phyloP scores from a whole-genome alignment of 2,329 filamentous ascomycete genomes.

The Alternaria gansuensis region DNA sequence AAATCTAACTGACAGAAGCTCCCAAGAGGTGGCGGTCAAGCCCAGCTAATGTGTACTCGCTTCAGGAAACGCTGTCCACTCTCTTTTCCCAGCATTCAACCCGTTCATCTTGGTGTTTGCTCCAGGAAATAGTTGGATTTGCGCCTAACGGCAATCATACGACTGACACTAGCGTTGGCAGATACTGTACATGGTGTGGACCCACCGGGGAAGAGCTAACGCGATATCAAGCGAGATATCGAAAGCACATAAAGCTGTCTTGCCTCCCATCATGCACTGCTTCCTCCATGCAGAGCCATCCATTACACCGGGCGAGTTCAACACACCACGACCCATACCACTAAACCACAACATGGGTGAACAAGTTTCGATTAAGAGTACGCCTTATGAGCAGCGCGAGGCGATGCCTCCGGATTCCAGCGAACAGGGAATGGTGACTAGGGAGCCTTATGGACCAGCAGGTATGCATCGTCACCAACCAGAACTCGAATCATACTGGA shows the following conservation, averaged over 20 bases:
- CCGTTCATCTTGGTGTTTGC: slow-evolving; percentile 1
- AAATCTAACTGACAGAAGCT: neutral
- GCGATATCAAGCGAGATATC: slow-evolving; percentile 15
- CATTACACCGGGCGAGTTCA: slow-evolving; percentile 12
- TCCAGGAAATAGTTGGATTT: slow-evolving; percentile 7
- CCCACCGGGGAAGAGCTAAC: slow-evolving; percentile 19
- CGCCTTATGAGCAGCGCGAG: slow-evolving; percentile 36
- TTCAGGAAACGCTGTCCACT: neutral
- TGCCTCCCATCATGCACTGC: slow-evolving; percentile 1
- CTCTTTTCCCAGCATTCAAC: neutral
- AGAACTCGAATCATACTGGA: neutral
- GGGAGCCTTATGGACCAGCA: slow-evolving; percentile 46
- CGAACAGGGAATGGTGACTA: slow-evolving; percentile 24
- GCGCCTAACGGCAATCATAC: slow-evolving; percentile 12
- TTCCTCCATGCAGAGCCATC: neutral
- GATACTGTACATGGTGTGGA: slow-evolving; percentile 14
- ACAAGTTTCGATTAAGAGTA: slow-evolving; percentile 31
- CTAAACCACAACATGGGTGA: slow-evolving; percentile 23
- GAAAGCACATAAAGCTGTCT: slow-evolving; percentile 14
- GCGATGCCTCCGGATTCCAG: slow-evolving; percentile 25
- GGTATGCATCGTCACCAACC: slow-evolving; percentile 31
- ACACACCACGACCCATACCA: slow-evolving; percentile 7
- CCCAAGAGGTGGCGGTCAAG: neutral
- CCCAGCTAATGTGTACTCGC: neutral
- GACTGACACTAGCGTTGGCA: slow-evolving; percentile 19